A percentile compares a stretch with the other conserved stretches of the same genome.
These are phyloP conservation scores for Scutellaria minor DNA, from an alignment of 257 asterid species.

Conservation along the genomic window DNA sequence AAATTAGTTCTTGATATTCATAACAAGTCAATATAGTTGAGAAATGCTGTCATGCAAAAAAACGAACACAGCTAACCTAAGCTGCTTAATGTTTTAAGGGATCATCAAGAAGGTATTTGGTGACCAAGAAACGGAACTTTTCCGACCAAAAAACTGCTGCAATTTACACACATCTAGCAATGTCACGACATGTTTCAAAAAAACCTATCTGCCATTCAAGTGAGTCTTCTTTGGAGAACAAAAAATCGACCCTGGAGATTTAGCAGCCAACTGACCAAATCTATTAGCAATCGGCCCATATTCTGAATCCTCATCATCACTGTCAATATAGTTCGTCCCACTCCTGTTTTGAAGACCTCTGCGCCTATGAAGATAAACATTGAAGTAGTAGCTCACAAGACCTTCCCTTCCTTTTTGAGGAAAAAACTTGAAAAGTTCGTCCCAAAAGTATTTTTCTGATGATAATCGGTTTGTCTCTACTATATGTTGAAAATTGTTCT, in stretches of 20 bases:
- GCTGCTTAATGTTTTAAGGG: slow-evolving; percentile 27
- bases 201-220: slow-evolving; percentile 36
- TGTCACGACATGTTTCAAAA: not conserved
- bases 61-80: slow-evolving; percentile 22
- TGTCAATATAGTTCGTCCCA: slow-evolving; percentile 49
- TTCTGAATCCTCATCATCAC: slow-evolving; percentile 81
- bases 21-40: slow-evolving; percentile 12
- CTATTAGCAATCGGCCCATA: slow-evolving; percentile 51
- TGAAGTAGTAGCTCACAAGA: slow-evolving; percentile 69
- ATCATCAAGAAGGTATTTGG: slow-evolving; percentile 11
- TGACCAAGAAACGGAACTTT: slow-evolving; percentile 17
- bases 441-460: slow-evolving; percentile 52
- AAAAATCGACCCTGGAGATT: slow-evolving; percentile 64
- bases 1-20: slow-evolving; percentile 30
- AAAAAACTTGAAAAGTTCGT: slow-evolving; percentile 53
- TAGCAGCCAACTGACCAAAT: slow-evolving; percentile 53
- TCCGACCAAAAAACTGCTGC: slow-evolving; percentile 36
- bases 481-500: slow-evolving; percentile 45
- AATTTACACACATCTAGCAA: slow-evolving; percentile 45
- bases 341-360: slow-evolving; percentile 74
- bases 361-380: slow-evolving; percentile 61
- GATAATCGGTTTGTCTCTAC: slow-evolving; percentile 52
- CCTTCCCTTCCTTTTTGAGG: slow-evolving; percentile 52
- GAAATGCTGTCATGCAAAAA: slow-evolving; percentile 32
- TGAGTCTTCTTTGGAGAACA: slow-evolving; percentile 69